Base-by-base conservation (phyloP, 441 rosid genomes). In the Populus hybrid region DNA sequence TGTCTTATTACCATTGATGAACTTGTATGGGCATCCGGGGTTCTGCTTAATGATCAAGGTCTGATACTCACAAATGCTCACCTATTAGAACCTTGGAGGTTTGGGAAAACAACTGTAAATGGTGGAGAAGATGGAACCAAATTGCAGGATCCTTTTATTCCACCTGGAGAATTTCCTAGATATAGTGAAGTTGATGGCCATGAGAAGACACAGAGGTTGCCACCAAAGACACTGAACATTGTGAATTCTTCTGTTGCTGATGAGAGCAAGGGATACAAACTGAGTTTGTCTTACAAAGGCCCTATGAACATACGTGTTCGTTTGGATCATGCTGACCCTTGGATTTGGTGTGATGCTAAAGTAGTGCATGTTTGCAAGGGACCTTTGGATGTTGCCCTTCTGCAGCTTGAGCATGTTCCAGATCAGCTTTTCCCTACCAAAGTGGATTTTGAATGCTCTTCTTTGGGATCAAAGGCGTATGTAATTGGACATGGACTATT, bases 1-100 rank as follows among this genome's bases (percentile, higher is more conserved):
- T 94, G 98, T 82, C 99, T 96, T 75, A 86, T 96, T 66, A 89
- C 92, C 20, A 74, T 89, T 75, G 90, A 91, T 18, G 93, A 89
- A 72, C 89, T 95, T 79, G 89, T 89, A 14, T 96, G 99, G 99
- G 98, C 99, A 78, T 94, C 98, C 0, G 98, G 99, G 70, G 83
- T 94, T 81, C 66, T 97, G 86, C 94, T 97, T 36, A 93, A 92
- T 74, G 86, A 88, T 74, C 91, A 84, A 80, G 98, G 99, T 72
- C 90, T 94, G 73, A 81, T 93, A 83, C 88, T 96, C 72, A 93
- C 98, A 67, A 97, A 93, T 81, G 99, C 99, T 78, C 99, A 94
- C 89, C 84, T 97, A 74, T 85, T 94, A 81, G 98, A 94, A 82
- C 99, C 99, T 1, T 92, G 98, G 99, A 92, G 98, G 79, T 93